These are phyloP conservation scores for Microbotryum saponariae DNA, from an alignment of 1,284 basidiomycete genomes.

Conservation along the genomic window DNA sequence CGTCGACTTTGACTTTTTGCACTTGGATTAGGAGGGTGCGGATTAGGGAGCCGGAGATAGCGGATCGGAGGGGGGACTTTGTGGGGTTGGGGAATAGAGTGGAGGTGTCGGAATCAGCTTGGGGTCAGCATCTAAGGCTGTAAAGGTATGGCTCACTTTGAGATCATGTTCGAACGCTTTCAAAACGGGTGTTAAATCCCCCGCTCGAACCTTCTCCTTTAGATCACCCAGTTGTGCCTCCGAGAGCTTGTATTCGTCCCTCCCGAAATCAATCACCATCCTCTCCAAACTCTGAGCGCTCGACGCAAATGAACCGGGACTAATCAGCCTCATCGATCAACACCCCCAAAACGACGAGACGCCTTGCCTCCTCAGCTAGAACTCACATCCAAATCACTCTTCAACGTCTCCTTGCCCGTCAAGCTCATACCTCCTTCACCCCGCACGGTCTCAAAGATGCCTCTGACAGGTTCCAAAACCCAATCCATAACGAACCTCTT, in stretches of 20 bases:
- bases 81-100: too few relatives aligned
- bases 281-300: slow-evolving; percentile 63
- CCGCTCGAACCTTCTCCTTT: slow-evolving; percentile 59
- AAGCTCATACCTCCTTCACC: slow-evolving; percentile 63
- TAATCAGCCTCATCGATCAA: too few relatives aligned
- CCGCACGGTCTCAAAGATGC: slow-evolving; percentile 72
- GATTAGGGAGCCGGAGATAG: slow-evolving; percentile 70
- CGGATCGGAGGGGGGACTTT: slow-evolving; percentile 66
- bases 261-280: slow-evolving; percentile 79
- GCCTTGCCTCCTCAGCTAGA: not conserved
- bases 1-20: slow-evolving; percentile 95
- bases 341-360: too few relatives aligned
- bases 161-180: slow-evolving; percentile 89
- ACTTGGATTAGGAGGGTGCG: slow-evolving; percentile 85
- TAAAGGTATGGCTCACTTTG: slow-evolving; percentile 44
- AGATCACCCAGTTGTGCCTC: slow-evolving; percentile 58
- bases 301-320: too few relatives aligned
- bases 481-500: slow-evolving; percentile 72
- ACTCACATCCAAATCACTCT: slow-evolving; percentile 66
- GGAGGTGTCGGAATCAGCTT: not conserved
- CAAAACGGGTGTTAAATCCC: slow-evolving; percentile 82
- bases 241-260: slow-evolving; percentile 64
- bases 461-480: slow-evolving; percentile 78
- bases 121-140: not conserved
- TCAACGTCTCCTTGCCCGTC: slow-evolving; percentile 65